A percentile compares a stretch with the other conserved stretches of the same genome.
These are phyloP conservation scores for Nemania sp. DNA, from an alignment of 2,329 filamentous ascomycete species.

Conservation along the genomic window DNA sequence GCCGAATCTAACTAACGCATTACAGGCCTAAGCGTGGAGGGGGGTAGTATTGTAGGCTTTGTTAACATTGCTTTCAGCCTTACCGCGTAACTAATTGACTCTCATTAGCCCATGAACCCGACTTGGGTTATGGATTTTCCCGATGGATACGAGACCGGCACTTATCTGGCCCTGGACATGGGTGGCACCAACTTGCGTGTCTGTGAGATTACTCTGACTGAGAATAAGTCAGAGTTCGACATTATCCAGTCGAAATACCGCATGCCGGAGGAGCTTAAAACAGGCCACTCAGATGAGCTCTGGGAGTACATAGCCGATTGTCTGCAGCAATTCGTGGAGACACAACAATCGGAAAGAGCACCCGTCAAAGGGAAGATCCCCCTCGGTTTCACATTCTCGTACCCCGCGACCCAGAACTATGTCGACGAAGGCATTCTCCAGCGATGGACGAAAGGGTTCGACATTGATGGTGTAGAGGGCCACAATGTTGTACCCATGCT, in stretches of 20 bases:
- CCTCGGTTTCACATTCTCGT: conserved; percentile 95
- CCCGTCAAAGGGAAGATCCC: conserved; percentile 67
- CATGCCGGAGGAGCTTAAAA: conserved; percentile 92
- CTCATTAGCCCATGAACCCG: conserved; percentile 85
- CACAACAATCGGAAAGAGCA: conserved; percentile 72
- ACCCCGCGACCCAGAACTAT: conserved; percentile 90
- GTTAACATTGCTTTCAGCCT: background rate
- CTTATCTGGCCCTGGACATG: conserved; percentile 90
- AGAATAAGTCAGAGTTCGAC: conserved; percentile 87
- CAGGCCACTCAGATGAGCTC: conserved; percentile 79
- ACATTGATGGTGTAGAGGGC: conserved; percentile 90
- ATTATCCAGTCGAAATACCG: conserved; percentile 96
- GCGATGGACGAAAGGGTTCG: conserved; percentile 97
- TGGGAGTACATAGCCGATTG: conserved; percentile 97
- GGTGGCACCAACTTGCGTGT: conserved; percentile 95
- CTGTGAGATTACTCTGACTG: conserved; percentile 87
- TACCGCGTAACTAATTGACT: conserved; percentile 16
- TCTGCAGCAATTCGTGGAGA: conserved; percentile 85
- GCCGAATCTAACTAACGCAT: conserved; percentile 12
- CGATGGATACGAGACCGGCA: conserved; percentile 83
- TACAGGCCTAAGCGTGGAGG: conserved; percentile 79
- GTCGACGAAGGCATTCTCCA: conserved; percentile 92
- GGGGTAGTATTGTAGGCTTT: conserved; percentile 83
- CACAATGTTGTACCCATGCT: conserved; percentile 89
- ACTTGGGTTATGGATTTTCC: conserved; percentile 95